Base-by-base conservation (phyloP, 176 grass and related monocot genomes). In the Oryza australiensis region DNA sequence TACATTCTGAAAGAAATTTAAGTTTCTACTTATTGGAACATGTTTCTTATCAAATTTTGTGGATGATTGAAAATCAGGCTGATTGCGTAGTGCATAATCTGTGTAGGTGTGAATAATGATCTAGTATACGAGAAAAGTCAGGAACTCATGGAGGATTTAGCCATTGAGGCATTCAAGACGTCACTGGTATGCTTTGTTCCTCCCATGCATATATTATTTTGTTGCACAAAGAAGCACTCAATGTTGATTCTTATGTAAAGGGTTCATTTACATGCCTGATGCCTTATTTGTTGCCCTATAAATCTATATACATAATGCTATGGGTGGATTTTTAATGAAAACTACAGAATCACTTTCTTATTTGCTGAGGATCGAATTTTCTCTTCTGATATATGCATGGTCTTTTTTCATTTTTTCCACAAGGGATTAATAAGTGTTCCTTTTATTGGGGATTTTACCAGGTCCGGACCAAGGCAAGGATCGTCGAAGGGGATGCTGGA, bases 401-500 rank as follows among this genome's bases (percentile, higher is more conserved):
- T 9, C 57, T 77, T 1, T 81, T 85, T 42, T 24, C 5, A 42
- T 53, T 29, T 49, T 81, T 45, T 77, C 15, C 33, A 46, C 18
- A 24, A 82, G 26, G 7, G 10, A 62, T 29, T 77, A 67, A 86
- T 60, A 73, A 4, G 34, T 82, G 12, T 73, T 4, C 12, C 15
- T 62, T 73, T 40, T 48, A 74, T 64, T 75, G 35, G 18, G 3
- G 86, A 62, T 42, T 76, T n/a, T 76, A 14, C n/a, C 69, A 97
- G 94, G 94, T 94, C 48, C 84, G 24, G 41, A 89, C 90, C 66
- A 88, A 87, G 74, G 92, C 92, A 24, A 68, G 92, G 5, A 91
- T 97, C 42, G 84, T 92, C 43, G 86, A 94, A 89, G 92, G 92
- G 20, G 90, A 94, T 70, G 73, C 94, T 66, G 92, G 90, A 55